Percentiles rank a stretch among this genome's conserved stretches.
Evolutionary conservation across 2,329 filamentous ascomycete species (phyloP).

Genomic region (Penicillium sp.): DNA sequence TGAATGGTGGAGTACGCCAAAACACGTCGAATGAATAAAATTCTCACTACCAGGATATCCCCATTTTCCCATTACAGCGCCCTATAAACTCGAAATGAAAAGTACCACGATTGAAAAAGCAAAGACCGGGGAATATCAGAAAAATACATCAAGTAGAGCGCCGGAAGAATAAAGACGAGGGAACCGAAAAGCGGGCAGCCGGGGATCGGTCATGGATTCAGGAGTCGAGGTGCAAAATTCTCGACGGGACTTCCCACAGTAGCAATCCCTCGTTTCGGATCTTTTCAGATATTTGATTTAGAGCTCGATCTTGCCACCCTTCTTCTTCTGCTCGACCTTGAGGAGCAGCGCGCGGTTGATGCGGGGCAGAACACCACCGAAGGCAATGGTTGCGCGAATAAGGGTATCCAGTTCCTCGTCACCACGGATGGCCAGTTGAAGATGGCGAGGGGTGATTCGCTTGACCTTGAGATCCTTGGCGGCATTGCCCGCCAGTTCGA

Average conservation of each 20-base stretch:
- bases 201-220: neutral
- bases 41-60: conserved; percentile 38
- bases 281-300: conserved; percentile 5
- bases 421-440: conserved; percentile 96
- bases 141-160: conserved; percentile 29
- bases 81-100: conserved; percentile 30
- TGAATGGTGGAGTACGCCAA: neutral
- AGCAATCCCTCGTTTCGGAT: conserved; percentile 6
- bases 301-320: conserved; percentile 46
- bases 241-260: neutral
- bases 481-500: conserved; percentile 96
- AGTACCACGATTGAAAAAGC: conserved; percentile 16
- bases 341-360: conserved; percentile 96
- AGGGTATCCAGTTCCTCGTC: conserved; percentile 98
- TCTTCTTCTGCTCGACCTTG: conserved; percentile 98
- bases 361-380: conserved; percentile 95
- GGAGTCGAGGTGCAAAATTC: neutral
- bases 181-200: neutral
- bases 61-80: conserved; percentile 44
- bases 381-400: conserved; percentile 96
- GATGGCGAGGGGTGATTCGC: conserved; percentile 96
- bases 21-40: conserved; percentile 21
- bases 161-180: conserved; percentile 21
- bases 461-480: conserved; percentile 99
- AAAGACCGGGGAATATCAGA: conserved; percentile 28